Conservation (phyloP, 75 land plant species). For the Cryptomeria japonica region DNA sequence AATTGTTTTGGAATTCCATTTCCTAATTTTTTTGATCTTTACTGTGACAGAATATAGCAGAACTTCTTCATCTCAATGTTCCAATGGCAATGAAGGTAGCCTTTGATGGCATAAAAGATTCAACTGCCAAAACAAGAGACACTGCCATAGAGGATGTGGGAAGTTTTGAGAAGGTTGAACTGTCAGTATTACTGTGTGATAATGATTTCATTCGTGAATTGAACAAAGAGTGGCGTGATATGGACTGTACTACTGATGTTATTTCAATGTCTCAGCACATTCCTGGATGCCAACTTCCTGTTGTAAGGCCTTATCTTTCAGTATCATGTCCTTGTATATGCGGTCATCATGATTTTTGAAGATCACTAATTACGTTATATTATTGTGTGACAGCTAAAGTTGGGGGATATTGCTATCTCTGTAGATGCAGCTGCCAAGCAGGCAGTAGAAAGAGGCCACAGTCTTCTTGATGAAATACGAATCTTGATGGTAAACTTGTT, state of each 20-base stretch:
- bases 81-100: slow-evolving; percentile 89
- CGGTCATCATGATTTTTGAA: slow-evolving; percentile 11
- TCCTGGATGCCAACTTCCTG: slow-evolving; percentile 60
- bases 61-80: slow-evolving; percentile 82
- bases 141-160: slow-evolving; percentile 56
- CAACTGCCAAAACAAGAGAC: slow-evolving; percentile 62
- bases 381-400: slow-evolving; percentile 59
- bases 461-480: slow-evolving; percentile 90
- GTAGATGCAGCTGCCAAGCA: slow-evolving; percentile 94
- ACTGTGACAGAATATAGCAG: slow-evolving; percentile 59
- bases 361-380: neutral
- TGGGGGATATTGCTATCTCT: slow-evolving; percentile 95
- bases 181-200: slow-evolving; percentile 83
- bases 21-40: neutral
- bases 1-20: neutral
- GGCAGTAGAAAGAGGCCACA: slow-evolving; percentile 91
- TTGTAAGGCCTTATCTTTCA: slow-evolving; percentile 45
- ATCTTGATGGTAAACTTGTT: slow-evolving; percentile 83
- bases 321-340: neutral
- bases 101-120: slow-evolving; percentile 66
- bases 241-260: slow-evolving; percentile 91
- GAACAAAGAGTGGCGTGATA: slow-evolving; percentile 87
- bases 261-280: slow-evolving; percentile 83
- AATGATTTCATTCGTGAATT: slow-evolving; percentile 85
- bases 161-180: slow-evolving; percentile 72